Evolutionary conservation across 1,284 basidiomycete genomes (phyloP).

Genomic region (Fomitiporia mediterranea): DNA sequence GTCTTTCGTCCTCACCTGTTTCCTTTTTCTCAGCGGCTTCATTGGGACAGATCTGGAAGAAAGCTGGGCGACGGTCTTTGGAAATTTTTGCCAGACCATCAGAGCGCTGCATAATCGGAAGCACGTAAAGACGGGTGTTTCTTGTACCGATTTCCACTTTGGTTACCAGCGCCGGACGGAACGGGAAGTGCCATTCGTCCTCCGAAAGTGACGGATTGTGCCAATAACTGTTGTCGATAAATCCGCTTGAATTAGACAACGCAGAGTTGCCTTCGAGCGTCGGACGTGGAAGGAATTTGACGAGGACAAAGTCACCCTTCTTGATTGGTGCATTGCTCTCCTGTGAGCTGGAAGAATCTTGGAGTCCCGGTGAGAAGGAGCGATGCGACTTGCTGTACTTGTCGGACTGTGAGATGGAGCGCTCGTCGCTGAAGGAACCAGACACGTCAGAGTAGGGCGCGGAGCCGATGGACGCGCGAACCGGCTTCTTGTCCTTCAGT

Average conservation of each 20-base stretch:
- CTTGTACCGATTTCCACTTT: neutral
- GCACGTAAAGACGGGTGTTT: constrained; percentile 4
- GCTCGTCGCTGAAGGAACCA: neutral
- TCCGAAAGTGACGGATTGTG: constrained; percentile 12
- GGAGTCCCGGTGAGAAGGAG: neutral
- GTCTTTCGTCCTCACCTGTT: neutral
- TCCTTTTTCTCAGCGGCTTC: neutral
- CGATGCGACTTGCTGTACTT: neutral
- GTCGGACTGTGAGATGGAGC: neutral
- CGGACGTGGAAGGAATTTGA: constrained; percentile 11
- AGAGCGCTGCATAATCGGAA: constrained; percentile 11
- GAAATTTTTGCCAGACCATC: constrained; percentile 5
- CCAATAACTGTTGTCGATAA: constrained; percentile 14
- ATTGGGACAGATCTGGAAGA: neutral
- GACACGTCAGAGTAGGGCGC: no score
- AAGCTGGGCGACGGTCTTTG: neutral
- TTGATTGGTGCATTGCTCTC: neutral
- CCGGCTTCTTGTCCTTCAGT: no score
- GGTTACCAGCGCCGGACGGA: constrained; percentile 6
- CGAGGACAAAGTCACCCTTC: constrained; percentile 10
- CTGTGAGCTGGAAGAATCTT: neutral
- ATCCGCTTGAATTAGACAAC: neutral
- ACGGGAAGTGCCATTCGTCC: constrained; percentile 14
- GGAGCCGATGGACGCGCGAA: no score
- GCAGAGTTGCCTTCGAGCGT: constrained; percentile 4